Evolutionary conservation across 192 early-diverging fungal genomes (phyloP), one percentile per base, ranked within the genome.

Genomic region (Umbelopsis sp.): DNA sequence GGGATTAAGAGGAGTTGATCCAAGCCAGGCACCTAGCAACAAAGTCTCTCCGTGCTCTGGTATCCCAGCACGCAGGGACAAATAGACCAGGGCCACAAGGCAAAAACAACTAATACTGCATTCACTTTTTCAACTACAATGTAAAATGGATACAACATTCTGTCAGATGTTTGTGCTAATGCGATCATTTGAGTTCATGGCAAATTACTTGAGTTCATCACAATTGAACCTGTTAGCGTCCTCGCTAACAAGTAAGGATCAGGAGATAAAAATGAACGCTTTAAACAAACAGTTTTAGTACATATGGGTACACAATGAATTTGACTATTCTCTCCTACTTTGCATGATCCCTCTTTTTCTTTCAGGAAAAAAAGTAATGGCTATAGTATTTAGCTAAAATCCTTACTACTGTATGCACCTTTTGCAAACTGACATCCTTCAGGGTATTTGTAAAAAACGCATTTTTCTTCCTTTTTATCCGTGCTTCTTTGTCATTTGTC

Each of bases 321-420:
- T 20, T 61, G 21, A 35, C 27, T 61, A 7, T 30, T 61, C 33
- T 61, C 55, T 30, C 55, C 55, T 61, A 61, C 55, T 61, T 61
- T 61, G 55, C 55, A 61, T 61, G 55, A 61, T 61, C 55, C 55
- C 55, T 61, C 55, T 35, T 61, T 55, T 61, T 61, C 55, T 61
- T 61, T 35, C 27, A 49, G 55, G 55, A 61, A 61, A 33, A 61
- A 41, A 61, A 61, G 55, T 35, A 61, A 61, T 61, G 35, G 55
- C 27, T 30, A 61, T 35, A 30, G 25, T 61, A 33, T 61, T 61
- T 61, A 25, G 55, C 27, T 61, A 61, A 61, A 61, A 30, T 61
- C 30, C 55, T 61, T 18, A 61, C 55, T 61, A 61, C 55, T 61
- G 55, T 30, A 61, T 61, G 55, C 55, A 61, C 27, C 13, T 35